Evolutionary conservation across 2,329 filamentous ascomycete genomes (phyloP).

Genomic region (Taxawa tesnikishii): DNA sequence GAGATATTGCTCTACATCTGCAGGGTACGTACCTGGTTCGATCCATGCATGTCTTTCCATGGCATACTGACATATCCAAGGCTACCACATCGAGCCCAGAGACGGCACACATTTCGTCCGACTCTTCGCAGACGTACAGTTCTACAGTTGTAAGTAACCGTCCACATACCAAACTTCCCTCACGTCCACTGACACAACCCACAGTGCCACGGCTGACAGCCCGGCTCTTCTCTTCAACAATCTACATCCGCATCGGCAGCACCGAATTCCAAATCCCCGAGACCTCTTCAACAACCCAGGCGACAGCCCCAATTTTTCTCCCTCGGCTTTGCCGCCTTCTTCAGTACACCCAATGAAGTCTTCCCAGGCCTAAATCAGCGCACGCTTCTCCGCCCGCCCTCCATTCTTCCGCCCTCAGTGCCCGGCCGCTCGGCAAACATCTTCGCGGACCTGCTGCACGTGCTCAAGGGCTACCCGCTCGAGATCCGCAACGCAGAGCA

Average conservation of each 20-base stretch:
- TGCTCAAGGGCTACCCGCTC: slow-evolving; percentile 74
- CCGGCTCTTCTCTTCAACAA: slow-evolving; percentile 81
- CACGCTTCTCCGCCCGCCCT: slow-evolving; percentile 71
- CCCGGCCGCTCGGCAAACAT: slow-evolving; percentile 71
- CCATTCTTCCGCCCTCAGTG: slow-evolving; percentile 71
- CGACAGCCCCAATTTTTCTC: slow-evolving; percentile 93
- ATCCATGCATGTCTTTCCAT: too few species aligned
- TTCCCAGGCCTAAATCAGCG: slow-evolving; percentile 77
- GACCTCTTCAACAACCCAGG: slow-evolving; percentile 76
- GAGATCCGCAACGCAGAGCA: slow-evolving; percentile 66
- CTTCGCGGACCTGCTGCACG: slow-evolving; percentile 69
- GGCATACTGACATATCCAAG: too few species aligned
- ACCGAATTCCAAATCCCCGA: slow-evolving; percentile 82
- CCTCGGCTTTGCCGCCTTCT: slow-evolving; percentile 79
- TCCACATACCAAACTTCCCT: not conserved
- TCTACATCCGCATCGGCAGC: slow-evolving; percentile 83
- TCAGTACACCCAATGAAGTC: slow-evolving; percentile 63
- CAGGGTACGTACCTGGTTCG: too few species aligned
- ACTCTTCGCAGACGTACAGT: slow-evolving; percentile 87
- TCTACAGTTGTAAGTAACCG: slow-evolving; percentile 60
- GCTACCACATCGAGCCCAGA: slow-evolving; percentile 73
- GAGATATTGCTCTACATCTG: slow-evolving; percentile 78
- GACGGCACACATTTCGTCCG: slow-evolving; percentile 83
- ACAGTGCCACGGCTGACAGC: slow-evolving; percentile 78
- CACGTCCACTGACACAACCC: slow-evolving; percentile 6